Percentiles rank a stretch among this genome's conserved stretches.
Conservation (phyloP, 2,329 filamentous ascomycete genomes). For the Cyphellophora europaea region DNA sequence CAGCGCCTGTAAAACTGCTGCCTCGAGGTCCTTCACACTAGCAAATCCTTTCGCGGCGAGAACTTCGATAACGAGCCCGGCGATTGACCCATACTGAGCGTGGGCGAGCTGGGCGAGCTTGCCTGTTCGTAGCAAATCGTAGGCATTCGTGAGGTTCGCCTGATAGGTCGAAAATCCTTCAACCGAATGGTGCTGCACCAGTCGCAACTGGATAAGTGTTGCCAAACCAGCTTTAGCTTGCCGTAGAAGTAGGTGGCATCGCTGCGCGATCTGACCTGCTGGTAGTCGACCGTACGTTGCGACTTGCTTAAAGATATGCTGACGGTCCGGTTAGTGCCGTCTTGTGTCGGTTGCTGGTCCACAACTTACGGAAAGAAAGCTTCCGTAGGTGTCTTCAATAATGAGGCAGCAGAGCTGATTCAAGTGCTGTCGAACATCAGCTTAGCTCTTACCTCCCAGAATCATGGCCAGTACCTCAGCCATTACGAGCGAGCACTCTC, state of each 20-base stretch:
- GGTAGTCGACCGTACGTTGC: conserved; percentile 69
- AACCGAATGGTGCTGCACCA: conserved; percentile 65
- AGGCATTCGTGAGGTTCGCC: conserved; percentile 69
- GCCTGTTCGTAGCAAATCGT: conserved; percentile 70
- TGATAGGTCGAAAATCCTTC: conserved; percentile 67
- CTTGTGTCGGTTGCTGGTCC: background rate
- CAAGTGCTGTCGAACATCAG: too few relatives aligned
- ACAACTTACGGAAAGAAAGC: conserved; percentile 73
- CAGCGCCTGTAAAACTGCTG: conserved; percentile 3
- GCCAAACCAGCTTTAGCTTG: conserved; percentile 74
- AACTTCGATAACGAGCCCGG: conserved; percentile 64
- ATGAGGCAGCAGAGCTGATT: conserved; percentile 85
- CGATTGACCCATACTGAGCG: conserved; percentile 62
- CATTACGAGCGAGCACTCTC: too few relatives aligned
- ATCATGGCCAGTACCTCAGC: too few relatives aligned
- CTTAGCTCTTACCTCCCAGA: too few relatives aligned
- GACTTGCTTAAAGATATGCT: conserved; percentile 80
- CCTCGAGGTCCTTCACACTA: conserved; percentile 38
- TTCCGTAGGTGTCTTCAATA: conserved; percentile 81
- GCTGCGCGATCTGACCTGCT: conserved; percentile 57
- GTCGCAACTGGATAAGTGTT: conserved; percentile 79
- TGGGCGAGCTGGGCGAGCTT: conserved; percentile 72
- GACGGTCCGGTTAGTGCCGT: conserved; percentile 8
- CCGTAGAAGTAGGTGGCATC: conserved; percentile 62
- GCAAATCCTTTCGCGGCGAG: conserved; percentile 71